Conservation (phyloP, 192 early-diverging fungal species). For the Jimgerdemannia flammicorona region DNA sequence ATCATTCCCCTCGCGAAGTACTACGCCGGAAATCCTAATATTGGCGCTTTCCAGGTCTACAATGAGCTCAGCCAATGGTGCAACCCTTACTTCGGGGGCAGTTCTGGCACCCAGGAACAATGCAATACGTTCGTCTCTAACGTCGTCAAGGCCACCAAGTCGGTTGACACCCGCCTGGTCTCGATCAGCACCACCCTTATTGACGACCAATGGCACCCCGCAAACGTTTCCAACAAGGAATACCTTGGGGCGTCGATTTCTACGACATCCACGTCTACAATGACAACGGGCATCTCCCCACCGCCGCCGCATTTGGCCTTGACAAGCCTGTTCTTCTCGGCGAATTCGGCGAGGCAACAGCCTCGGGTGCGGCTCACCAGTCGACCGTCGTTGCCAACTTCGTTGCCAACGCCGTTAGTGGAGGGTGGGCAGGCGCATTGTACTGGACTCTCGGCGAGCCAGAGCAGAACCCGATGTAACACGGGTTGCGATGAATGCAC, state of each 20-base stretch:
- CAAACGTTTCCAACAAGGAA: not conserved
- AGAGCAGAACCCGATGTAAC: not conserved
- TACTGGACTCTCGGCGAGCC: not conserved
- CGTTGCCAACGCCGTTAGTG: not conserved
- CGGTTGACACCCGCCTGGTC: not conserved
- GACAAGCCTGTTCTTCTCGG: slow-evolving; percentile 1
- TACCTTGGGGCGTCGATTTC: slow-evolving; percentile 5
- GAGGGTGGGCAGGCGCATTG: slow-evolving; percentile 3
- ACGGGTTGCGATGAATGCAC: not conserved
- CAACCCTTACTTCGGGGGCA: slow-evolving; percentile 1
- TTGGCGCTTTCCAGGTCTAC: slow-evolving; percentile 2
- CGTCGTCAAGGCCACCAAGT: not conserved
- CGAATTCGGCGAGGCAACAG: not conserved
- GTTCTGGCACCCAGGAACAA: not conserved
- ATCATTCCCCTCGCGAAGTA: not conserved
- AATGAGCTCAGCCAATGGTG: slow-evolving; percentile 1
- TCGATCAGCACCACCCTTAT: not conserved
- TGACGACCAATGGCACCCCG: not conserved
- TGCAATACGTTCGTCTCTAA: slow-evolving; percentile 1
- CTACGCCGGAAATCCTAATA: not conserved
- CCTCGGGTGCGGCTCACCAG: not conserved
- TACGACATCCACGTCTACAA: slow-evolving; percentile 6
- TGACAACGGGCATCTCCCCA: not conserved
- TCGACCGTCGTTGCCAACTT: not conserved
- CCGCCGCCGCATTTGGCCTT: not conserved